These are phyloP conservation scores for Pseudoscleropodium purum DNA, from an alignment of 225 moss, liverwort and hornwort species.

Conservation along the genomic window DNA sequence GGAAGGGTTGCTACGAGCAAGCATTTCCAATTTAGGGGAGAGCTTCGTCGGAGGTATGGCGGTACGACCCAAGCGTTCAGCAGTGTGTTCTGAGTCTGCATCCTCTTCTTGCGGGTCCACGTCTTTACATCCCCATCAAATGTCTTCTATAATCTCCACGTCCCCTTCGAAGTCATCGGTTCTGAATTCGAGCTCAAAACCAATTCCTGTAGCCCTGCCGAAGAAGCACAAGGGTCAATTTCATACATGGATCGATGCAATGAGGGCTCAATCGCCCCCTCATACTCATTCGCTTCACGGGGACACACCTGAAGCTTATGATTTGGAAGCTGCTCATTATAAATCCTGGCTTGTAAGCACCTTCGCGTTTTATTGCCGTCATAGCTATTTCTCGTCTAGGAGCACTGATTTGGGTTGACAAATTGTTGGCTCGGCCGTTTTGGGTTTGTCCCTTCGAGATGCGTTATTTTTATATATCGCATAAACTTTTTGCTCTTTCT, in stretches of 20 bases:
- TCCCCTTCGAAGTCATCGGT: constrained; percentile 34
- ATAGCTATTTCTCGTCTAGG: neutral
- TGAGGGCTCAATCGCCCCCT: constrained; percentile 93
- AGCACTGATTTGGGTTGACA: neutral
- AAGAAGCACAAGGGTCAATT: constrained; percentile 41
- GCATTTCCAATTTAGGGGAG: constrained; percentile 30
- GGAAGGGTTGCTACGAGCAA: constrained; percentile 41
- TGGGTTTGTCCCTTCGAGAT: neutral
- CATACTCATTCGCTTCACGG: constrained; percentile 33
- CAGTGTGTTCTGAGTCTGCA: constrained; percentile 22
- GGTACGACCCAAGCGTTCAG: constrained; percentile 33
- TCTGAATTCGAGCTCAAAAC: constrained; percentile 19
- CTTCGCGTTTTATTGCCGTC: neutral
- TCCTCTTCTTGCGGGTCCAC: constrained; percentile 28
- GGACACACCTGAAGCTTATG: constrained; percentile 25
- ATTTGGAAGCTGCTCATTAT: constrained; percentile 24
- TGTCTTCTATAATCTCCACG: constrained; percentile 25
- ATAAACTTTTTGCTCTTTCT: neutral
- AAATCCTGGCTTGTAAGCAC: constrained; percentile 51
- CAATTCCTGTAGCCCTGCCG: constrained; percentile 19
- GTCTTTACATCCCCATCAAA: constrained; percentile 22
- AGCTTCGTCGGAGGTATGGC: constrained; percentile 42
- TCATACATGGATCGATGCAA: constrained; percentile 71
- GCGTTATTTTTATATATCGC: neutral
- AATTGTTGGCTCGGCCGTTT: neutral